Evolutionary conservation across 2,329 filamentous ascomycete genomes (phyloP).

Genomic region (Sphaerulina populicola): DNA sequence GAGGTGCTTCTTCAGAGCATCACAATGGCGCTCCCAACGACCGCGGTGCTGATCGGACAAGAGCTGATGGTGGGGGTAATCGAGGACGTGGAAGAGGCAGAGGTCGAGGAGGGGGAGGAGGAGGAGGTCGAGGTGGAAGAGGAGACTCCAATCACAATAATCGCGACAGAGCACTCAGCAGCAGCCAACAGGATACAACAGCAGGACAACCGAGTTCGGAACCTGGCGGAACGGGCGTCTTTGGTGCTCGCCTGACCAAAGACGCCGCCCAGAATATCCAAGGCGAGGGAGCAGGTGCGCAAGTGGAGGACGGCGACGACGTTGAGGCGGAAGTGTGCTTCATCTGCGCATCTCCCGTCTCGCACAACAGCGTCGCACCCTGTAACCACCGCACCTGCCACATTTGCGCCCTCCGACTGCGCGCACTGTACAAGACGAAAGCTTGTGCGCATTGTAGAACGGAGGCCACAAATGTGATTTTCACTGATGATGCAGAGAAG

Average conservation of each 20-base stretch:
- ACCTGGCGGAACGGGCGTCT: conserved; percentile 33
- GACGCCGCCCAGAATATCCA: conserved; percentile 36
- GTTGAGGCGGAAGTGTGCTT: conserved; percentile 73
- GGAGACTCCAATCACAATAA: conserved; percentile 20
- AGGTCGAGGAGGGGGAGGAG: conserved; percentile 16
- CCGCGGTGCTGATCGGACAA: conserved; percentile 9
- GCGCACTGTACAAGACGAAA: conserved; percentile 91
- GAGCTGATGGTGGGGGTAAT: conserved; percentile 12
- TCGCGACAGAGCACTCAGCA: conserved; percentile 31
- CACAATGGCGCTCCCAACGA: conserved; percentile 11
- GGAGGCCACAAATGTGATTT: conserved; percentile 73
- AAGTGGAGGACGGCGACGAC: conserved; percentile 14
- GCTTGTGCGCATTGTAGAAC: conserved; percentile 93
- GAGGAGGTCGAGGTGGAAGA: conserved; percentile 30
- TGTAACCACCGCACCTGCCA: conserved; percentile 97
- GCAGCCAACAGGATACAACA: conserved; percentile 22
- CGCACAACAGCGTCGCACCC: conserved; percentile 79
- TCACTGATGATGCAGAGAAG: conserved; percentile 77
- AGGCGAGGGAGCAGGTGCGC: conserved; percentile 25
- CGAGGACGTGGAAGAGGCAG: conserved; percentile 24
- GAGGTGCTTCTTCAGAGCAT: conserved; percentile 12
- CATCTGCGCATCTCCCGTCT: conserved; percentile 86
- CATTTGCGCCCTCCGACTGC: conserved; percentile 83
- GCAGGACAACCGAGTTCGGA: conserved; percentile 34
- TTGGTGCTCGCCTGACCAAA: conserved; percentile 43